These are phyloP conservation scores for Solanum chiquidenum DNA, from an alignment of 257 asterid genomes.

Conservation along the genomic window DNA sequence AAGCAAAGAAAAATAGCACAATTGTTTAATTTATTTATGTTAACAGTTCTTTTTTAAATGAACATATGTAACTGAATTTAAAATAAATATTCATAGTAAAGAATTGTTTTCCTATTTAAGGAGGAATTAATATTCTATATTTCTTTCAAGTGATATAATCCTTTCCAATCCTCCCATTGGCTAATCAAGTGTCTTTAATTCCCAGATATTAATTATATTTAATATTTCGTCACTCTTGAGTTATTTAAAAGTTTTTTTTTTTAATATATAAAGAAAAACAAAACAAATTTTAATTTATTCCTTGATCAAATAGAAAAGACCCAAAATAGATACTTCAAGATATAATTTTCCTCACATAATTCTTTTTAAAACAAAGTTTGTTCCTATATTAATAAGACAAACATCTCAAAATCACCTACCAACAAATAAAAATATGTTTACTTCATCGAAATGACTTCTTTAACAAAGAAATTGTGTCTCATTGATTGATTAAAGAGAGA, in stretches of 20 bases:
- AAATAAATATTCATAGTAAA: not conserved
- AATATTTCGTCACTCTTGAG: not conserved
- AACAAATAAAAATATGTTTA: not conserved
- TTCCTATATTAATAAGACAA: not conserved
- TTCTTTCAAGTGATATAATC: not conserved
- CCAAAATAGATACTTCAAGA: not conserved
- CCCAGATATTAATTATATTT: not conserved
- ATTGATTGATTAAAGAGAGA: too few species aligned
- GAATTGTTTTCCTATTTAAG: not conserved
- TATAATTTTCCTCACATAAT: not conserved
- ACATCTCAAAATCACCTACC: not conserved
- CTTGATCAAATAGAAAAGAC: not conserved
- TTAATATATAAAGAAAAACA: not conserved
- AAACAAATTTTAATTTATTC: not conserved
- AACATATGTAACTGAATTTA: not conserved
- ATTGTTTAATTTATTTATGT: not conserved
- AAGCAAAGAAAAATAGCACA: not conserved
- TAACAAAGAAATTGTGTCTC: too few species aligned
- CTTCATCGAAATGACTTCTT: not conserved
- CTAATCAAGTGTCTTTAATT: not conserved
- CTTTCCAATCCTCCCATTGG: not conserved
- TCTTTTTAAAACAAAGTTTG: not conserved
- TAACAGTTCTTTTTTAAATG: not conserved
- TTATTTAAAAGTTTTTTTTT: not conserved
- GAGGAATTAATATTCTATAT: not conserved